phyloP scores from a whole-genome alignment of 352 stramenopile species.

The Globisporangium nunn region DNA sequence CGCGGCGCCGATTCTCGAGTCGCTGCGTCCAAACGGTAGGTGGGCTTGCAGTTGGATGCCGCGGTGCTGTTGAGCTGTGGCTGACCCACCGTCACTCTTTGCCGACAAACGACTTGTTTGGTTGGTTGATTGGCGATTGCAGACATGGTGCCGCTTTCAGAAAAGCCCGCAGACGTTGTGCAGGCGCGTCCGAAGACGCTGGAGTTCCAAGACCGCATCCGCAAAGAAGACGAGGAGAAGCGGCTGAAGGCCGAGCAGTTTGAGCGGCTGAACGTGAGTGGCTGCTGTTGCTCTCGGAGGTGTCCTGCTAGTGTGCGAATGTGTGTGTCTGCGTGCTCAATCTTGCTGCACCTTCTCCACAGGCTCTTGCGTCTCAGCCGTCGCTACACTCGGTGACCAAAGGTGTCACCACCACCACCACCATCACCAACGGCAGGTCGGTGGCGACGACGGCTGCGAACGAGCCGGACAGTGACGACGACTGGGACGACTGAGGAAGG shows the following conservation, averaged over 20 bases:
- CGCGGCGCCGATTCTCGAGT: conserved; percentile 34
- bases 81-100: neutral
- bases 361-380: conserved; percentile 61
- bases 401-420: conserved; percentile 7
- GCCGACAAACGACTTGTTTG: neutral
- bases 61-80: conserved; percentile 1
- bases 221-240: conserved; percentile 59
- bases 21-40: conserved; percentile 48
- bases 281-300: neutral
- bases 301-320: neutral
- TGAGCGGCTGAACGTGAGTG: conserved; percentile 52
- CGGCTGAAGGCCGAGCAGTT: conserved; percentile 54
- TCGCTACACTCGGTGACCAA: conserved; percentile 56
- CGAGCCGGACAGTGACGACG: conserved; percentile 63
- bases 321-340: neutral
- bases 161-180: conserved; percentile 35
- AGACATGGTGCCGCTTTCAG: conserved; percentile 59
- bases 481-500: conserved; percentile 69
- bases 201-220: conserved; percentile 54
- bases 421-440: neutral
- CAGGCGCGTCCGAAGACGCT: conserved; percentile 48
- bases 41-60: conserved; percentile 10
- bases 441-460: conserved; percentile 11
- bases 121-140: neutral
- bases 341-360: neutral